Base-by-base conservation (phyloP, 2,329 filamentous ascomycete genomes). In the Pestalotiopsis sp. region DNA sequence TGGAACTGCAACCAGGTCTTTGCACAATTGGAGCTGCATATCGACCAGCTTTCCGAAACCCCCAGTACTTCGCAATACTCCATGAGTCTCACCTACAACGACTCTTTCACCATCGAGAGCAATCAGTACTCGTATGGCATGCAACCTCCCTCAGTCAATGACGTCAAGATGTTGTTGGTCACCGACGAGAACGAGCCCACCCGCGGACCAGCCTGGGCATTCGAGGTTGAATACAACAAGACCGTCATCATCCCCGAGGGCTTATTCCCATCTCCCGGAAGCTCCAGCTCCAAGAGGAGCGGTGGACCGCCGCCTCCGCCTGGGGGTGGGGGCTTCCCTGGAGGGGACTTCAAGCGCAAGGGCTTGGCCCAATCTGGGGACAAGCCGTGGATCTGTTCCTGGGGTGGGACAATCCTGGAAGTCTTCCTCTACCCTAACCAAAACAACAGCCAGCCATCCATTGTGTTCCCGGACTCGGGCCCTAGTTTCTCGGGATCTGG, bases 1-100 rank as follows among this genome's bases (percentile, higher is more conserved):
- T 93, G 91, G 91, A 86, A 82, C 68, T 93, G 91, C 75, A 82
- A 86, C 13, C 81, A 91, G 38, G 79, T 81, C 1, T 80, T 81
- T 59, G 78, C 79, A 5, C 78, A 82, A 58, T 83, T 84, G 64
- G 76, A 79, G 1, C 77, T 88, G 77, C 76, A 79, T 1, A 77
- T 89, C 20, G 70, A 68, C 22, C 73, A 67, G 30, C 70, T 78
- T 3, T 59, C 68, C 3, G 72, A 76, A 14, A 73, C 71, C 63
- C 71, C 71, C 17, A 72, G 71, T 56, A 78, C 73, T 24, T 73
- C 70, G 17, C 77, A 80, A 17, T 89, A 88, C 70, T 75, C 79
- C 13, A 77, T 81, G 38, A 76, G 77, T 11, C 72, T 85, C 11
- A 77, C 77, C 24, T 77, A 76, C 40, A 84, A 83, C 68, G 71